A percentile compares a stretch with the other conserved stretches of the same genome.
Evolutionary conservation across 305 asterid species (phyloP).

Genomic region (Plantago rigida): DNA sequence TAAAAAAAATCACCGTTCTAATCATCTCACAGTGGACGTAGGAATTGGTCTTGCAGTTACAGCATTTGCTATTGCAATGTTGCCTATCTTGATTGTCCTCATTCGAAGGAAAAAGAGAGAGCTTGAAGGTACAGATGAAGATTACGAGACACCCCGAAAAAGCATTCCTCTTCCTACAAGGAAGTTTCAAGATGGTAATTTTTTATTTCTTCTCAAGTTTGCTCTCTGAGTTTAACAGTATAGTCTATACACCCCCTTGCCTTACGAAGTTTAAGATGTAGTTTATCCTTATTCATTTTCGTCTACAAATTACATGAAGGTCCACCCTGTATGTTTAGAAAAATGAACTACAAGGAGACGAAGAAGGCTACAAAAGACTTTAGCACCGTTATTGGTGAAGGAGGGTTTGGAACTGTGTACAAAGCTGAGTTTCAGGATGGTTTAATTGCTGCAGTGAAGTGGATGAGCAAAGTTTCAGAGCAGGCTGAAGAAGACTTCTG

Average conservation of each 20-base stretch:
- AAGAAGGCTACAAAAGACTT: conserved; percentile 81
- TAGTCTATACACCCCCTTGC: background rate
- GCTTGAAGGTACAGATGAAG: conserved; percentile 42
- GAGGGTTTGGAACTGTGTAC: conserved; percentile 87
- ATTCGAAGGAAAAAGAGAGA: conserved; percentile 59
- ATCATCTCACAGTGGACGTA: conserved; percentile 56
- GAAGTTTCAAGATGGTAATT: conserved; percentile 65
- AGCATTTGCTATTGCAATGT: conserved; percentile 43
- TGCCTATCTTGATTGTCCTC: conserved; percentile 51
- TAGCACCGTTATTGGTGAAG: conserved; percentile 67
- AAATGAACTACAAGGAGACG: conserved; percentile 77
- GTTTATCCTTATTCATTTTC: conserved; percentile 22
- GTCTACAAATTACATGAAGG: conserved; percentile 43
- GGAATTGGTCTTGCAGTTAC: conserved; percentile 67
- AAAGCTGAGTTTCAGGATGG: conserved; percentile 75
- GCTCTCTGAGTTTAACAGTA: conserved; percentile 14
- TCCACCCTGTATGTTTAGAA: conserved; percentile 60
- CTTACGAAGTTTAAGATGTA: background rate
- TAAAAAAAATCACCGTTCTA: conserved; percentile 40
- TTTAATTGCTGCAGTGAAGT: conserved; percentile 67
- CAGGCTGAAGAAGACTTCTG: conserved; percentile 95
- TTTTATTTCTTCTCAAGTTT: conserved; percentile 20
- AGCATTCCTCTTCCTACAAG: conserved; percentile 40
- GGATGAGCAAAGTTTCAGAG: conserved; percentile 75
- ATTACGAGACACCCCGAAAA: conserved; percentile 38